These are phyloP conservation scores for Solanum pimpinellifolium DNA, from an alignment of 257 asterid genomes.

Conservation along the genomic window DNA sequence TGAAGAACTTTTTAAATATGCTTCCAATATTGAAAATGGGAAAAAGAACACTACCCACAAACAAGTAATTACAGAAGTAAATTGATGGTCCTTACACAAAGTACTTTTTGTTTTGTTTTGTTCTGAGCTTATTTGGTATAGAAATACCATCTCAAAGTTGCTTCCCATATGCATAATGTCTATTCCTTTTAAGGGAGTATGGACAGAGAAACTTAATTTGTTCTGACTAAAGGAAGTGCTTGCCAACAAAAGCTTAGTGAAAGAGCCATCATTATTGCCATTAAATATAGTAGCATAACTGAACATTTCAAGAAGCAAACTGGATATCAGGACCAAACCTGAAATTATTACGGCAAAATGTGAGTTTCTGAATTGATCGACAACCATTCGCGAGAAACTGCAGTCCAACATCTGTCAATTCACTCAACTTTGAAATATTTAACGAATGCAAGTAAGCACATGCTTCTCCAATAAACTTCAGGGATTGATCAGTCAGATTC, in stretches of 20 bases:
- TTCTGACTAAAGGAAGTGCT: neutral
- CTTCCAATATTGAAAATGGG: neutral
- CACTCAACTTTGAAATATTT: conserved; percentile 46
- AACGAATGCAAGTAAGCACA: conserved; percentile 50
- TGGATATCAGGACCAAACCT: conserved; percentile 32
- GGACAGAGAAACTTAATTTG: neutral
- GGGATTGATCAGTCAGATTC: conserved; percentile 48
- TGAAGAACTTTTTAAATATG: neutral
- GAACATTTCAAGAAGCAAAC: neutral
- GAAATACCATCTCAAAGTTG: neutral
- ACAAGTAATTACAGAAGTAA: neutral
- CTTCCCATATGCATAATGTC: neutral
- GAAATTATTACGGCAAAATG: conserved; percentile 48
- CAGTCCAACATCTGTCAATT: conserved; percentile 58
- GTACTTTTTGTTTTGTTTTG: neutral
- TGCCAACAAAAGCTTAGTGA: neutral
- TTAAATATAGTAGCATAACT: neutral
- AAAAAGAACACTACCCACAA: neutral
- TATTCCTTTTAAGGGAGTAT: neutral
- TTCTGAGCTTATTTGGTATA: neutral
- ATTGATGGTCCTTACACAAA: neutral
- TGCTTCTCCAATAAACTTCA: conserved; percentile 40
- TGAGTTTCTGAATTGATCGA: conserved; percentile 41
- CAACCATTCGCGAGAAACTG: conserved; percentile 73
- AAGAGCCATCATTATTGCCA: neutral